Conservation (phyloP, 352 stramenopile species). For the Globisporangium parvum region DNA sequence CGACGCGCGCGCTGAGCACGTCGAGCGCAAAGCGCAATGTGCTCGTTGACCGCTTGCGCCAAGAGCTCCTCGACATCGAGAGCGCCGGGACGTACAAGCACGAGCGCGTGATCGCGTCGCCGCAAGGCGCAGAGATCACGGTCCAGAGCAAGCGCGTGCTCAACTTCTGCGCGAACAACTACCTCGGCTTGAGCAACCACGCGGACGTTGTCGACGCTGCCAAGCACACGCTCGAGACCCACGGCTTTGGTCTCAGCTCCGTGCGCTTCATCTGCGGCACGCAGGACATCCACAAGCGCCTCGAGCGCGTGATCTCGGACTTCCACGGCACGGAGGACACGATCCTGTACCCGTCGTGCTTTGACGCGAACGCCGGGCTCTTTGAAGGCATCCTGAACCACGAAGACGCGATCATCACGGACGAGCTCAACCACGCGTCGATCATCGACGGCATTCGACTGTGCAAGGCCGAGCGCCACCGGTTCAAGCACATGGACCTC, state of each 20-base stretch:
- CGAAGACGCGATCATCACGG: conserved; percentile 91
- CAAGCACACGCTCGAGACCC: conserved; percentile 71
- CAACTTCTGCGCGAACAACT: conserved; percentile 96
- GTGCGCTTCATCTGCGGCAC: conserved; percentile 95
- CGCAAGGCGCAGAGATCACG: conserved; percentile 73
- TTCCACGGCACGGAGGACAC: conserved; percentile 94
- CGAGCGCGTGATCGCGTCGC: conserved; percentile 88
- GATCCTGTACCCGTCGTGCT: conserved; percentile 93
- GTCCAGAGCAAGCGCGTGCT: conserved; percentile 77
- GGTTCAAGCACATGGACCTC: conserved; percentile 94
- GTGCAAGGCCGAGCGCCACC: conserved; percentile 90
- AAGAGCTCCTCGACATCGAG: conserved; percentile 68
- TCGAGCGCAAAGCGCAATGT: conserved; percentile 33
- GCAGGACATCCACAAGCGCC: conserved; percentile 91
- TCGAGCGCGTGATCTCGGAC: conserved; percentile 85
- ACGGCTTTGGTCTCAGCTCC: conserved; percentile 88
- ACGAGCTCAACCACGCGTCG: conserved; percentile 91
- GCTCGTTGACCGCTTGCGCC: conserved; percentile 68
- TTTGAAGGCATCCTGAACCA: conserved; percentile 86
- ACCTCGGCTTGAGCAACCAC: conserved; percentile 90
- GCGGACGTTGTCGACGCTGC: conserved; percentile 79
- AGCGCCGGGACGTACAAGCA: conserved; percentile 78
- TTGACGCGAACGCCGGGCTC: conserved; percentile 92
- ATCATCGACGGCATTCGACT: conserved; percentile 94
- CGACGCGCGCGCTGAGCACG: conserved; percentile 21